Percentiles rank a stretch among this genome's conserved stretches.
Evolutionary conservation across 2,329 filamentous ascomycete species (phyloP).

Genomic region (Penicillium sp.): DNA sequence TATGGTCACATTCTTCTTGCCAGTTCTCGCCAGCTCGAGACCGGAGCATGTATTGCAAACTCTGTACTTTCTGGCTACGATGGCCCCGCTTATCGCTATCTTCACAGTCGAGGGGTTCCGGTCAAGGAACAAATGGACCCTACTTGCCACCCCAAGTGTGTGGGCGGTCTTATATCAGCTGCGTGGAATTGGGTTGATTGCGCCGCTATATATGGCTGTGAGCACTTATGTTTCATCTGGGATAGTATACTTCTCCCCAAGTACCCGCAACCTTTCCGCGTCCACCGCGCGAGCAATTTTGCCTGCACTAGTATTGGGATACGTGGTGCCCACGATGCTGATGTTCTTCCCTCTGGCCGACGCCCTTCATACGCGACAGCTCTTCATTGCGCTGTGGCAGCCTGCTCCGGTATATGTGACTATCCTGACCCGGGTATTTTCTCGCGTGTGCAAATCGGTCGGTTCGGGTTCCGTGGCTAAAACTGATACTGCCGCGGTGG

Average conservation of each 20-base stretch:
- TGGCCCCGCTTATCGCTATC: slow-evolving; percentile 15
- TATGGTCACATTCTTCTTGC: slow-evolving; percentile 12
- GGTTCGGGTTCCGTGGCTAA: background rate
- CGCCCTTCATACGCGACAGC: slow-evolving; percentile 13
- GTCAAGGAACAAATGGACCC: slow-evolving; percentile 15
- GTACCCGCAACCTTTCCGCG: slow-evolving; percentile 13
- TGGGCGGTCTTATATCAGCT: slow-evolving; percentile 20
- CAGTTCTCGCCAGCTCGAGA: slow-evolving; percentile 2
- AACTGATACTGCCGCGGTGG: background rate
- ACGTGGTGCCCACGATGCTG: slow-evolving; percentile 24
- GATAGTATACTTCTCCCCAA: slow-evolving; percentile 14
- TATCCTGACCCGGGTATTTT: slow-evolving; percentile 15
- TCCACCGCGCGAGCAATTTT: slow-evolving; percentile 23
- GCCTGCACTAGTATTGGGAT: slow-evolving; percentile 26
- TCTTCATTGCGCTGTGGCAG: slow-evolving; percentile 26
- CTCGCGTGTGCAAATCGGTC: slow-evolving; percentile 1
- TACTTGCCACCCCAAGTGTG: slow-evolving; percentile 12
- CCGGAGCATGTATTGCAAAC: slow-evolving; percentile 13
- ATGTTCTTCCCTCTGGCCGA: slow-evolving; percentile 24
- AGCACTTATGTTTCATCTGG: slow-evolving; percentile 17
- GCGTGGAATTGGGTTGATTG: slow-evolving; percentile 21
- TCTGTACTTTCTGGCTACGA: slow-evolving; percentile 14
- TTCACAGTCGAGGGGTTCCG: slow-evolving; percentile 18
- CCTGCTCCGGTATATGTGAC: slow-evolving; percentile 23
- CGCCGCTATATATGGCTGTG: slow-evolving; percentile 26